Evolutionary conservation across 495 filamentous ascomycete genomes (phyloP).

Genomic region (Neurospora sp.): DNA sequence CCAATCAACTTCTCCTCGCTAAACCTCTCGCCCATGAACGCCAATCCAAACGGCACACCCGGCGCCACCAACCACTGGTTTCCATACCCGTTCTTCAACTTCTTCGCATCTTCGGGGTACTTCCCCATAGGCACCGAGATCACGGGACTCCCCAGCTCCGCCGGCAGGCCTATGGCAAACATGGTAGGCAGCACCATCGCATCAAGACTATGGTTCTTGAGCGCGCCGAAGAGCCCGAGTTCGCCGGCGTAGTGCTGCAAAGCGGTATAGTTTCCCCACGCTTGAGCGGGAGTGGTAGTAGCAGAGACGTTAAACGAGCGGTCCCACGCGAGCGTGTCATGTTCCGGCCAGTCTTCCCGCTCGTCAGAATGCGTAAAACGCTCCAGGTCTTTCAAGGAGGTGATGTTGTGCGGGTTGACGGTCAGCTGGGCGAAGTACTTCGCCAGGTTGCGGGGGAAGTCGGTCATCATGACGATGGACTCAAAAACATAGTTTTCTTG

Average conservation of each 20-base stretch:
- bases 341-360: conserved; percentile 17
- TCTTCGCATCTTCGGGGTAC: conserved; percentile 1
- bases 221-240: conserved; percentile 20
- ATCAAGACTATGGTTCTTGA: conserved; percentile 29
- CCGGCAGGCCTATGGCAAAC: conserved; percentile 15
- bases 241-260: conserved; percentile 12
- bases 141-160: conserved; percentile 26
- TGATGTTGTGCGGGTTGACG: conserved; percentile 38
- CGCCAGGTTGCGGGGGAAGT: conserved; percentile 35
- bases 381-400: conserved; percentile 18
- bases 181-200: conserved; percentile 33
- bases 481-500: neutral
- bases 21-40: conserved; percentile 47
- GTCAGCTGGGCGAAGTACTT: conserved; percentile 37
- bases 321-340: conserved; percentile 29
- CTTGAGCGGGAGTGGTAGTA: neutral
- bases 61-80: conserved; percentile 8
- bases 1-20: conserved; percentile 47
- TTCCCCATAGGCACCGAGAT: conserved; percentile 37
- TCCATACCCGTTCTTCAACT: conserved; percentile 6
- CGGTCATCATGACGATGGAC: conserved; percentile 14
- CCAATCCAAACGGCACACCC: conserved; percentile 16
- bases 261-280: conserved; percentile 6
- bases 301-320: conserved; percentile 7
- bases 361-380: conserved; percentile 21